phyloP scores from a whole-genome alignment of 305 asterid genomes.

The Ajuga reptans region DNA sequence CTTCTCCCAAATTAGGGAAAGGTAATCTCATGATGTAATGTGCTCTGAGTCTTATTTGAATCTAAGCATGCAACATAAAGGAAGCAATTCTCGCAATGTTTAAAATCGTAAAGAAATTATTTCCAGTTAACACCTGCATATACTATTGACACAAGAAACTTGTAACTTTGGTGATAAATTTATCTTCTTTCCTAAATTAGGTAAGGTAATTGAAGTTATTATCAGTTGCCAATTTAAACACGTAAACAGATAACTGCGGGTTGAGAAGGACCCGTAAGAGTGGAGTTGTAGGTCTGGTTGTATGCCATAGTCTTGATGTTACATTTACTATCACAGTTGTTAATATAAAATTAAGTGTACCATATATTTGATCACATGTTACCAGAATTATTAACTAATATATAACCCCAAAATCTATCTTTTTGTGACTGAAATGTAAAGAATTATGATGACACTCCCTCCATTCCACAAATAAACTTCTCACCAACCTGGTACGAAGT shows the following conservation, averaged over 20 bases:
- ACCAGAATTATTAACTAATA: no score
- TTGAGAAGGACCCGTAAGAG: neutral
- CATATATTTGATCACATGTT: neutral
- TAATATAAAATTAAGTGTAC: neutral
- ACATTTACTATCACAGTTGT: neutral
- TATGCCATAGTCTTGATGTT: neutral
- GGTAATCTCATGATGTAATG: constrained; percentile 39
- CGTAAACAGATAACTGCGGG: neutral
- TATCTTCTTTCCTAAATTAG: neutral
- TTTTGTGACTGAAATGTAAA: no score
- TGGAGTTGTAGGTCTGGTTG: neutral
- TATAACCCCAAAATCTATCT: no score
- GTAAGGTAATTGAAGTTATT: neutral
- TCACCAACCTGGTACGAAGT: no score
- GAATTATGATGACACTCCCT: no score
- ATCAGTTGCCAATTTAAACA: neutral
- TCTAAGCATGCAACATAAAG: neutral
- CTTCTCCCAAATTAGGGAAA: constrained; percentile 90
- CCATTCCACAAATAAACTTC: no score
- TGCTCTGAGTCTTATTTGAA: neutral
- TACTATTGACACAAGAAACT: neutral
- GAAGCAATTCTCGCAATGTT: neutral
- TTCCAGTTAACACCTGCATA: neutral
- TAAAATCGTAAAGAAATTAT: neutral
- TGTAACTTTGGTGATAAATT: neutral